These are phyloP conservation scores for Tuber melanosporum DNA, from an alignment of 495 filamentous ascomycete species.

Conservation along the genomic window DNA sequence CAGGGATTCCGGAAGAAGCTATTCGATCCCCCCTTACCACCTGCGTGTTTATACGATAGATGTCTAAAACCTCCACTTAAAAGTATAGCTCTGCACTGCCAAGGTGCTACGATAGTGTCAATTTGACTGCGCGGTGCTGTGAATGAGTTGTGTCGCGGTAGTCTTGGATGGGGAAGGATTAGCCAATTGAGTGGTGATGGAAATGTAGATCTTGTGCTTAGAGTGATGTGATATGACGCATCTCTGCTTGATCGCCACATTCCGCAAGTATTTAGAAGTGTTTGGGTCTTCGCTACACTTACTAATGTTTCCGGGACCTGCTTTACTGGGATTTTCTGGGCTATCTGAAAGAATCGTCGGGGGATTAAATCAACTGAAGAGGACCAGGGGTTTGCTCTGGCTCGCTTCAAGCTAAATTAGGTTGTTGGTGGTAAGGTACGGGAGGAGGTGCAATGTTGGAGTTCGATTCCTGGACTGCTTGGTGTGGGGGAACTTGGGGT, in stretches of 20 bases:
- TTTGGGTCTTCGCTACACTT: too few relatives aligned
- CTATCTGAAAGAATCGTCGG: not conserved
- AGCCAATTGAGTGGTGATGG: not conserved
- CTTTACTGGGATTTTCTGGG: not conserved
- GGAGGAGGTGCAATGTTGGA: not conserved
- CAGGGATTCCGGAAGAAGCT: not conserved
- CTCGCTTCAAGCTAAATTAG: too few relatives aligned
- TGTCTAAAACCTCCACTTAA: not conserved
- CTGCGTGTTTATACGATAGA: not conserved
- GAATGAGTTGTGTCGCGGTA: not conserved
- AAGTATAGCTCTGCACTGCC: not conserved
- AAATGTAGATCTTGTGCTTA: not conserved
- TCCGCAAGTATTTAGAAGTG: not conserved
- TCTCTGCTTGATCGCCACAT: not conserved
- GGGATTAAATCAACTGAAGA: not conserved
- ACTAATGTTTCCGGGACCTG: too few relatives aligned
- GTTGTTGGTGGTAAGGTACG: too few relatives aligned
- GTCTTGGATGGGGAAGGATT: not conserved
- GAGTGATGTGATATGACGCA: not conserved
- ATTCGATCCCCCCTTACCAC: not conserved
- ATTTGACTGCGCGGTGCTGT: too few relatives aligned
- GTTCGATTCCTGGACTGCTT: not conserved
- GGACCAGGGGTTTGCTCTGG: not conserved
- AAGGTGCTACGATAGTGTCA: not conserved
- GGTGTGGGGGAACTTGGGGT: not conserved